phyloP scores from a whole-genome alignment of 208 protist species.

The Spongospora subterranea region DNA sequence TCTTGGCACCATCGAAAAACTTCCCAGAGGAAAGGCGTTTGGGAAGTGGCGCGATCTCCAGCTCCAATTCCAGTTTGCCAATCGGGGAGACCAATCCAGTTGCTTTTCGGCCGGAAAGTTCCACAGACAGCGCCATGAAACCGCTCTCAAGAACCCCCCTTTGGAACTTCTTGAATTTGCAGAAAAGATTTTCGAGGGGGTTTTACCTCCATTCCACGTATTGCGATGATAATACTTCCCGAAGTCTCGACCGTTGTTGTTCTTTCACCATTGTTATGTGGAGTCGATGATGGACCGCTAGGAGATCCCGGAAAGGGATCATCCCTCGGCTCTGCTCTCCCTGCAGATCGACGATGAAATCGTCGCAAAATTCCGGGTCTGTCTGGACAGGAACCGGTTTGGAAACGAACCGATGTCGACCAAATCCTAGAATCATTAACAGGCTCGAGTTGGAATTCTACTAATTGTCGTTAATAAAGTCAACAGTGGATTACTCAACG shows the following conservation, averaged over 20 bases:
- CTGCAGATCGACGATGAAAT: slow-evolving; percentile 11
- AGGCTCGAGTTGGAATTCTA: neutral
- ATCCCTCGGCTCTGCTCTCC: no score
- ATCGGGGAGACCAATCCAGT: neutral
- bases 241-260: neutral
- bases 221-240: neutral
- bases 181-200: neutral
- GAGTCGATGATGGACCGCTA: neutral
- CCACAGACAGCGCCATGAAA: neutral
- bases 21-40: neutral
- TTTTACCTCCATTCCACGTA: slow-evolving; percentile 26
- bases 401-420: slow-evolving; percentile 5
- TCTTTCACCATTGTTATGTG: neutral
- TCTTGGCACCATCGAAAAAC: neutral
- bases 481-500: neutral
- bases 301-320: neutral
- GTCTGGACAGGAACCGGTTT: neutral
- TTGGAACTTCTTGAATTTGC: neutral
- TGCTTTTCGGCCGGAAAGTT: neutral
- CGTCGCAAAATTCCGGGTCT: neutral
- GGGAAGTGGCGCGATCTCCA: slow-evolving; percentile 18
- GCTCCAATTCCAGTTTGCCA: neutral
- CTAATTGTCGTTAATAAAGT: neutral
- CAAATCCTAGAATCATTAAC: neutral
- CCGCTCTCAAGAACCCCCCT: neutral